Evolutionary conservation across 2,329 filamentous ascomycete genomes (phyloP), one percentile per base, ranked within the genome.

Genomic region (Penicillium sp.): DNA sequence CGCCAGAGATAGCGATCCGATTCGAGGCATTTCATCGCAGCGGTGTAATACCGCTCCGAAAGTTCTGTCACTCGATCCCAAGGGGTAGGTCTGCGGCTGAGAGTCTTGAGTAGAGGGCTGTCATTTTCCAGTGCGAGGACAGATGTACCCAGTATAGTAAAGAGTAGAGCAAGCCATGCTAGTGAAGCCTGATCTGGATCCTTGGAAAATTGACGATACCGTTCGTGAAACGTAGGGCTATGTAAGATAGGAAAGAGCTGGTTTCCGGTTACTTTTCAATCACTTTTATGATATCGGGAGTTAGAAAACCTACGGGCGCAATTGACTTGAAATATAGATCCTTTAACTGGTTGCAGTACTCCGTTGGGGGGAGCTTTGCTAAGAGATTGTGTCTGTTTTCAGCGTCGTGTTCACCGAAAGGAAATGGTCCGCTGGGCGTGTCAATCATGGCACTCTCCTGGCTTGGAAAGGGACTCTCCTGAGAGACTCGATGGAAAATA

Each of bases 1-100:
- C 61, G 65, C 58, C 62, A 69, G 29, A 73, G 43, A 52, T 70
- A 71, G 12, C 66, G 59, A 53, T 73, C 69, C 2, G 71, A 69
- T n/a, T 67, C 67, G 6, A 73, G 59, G 35, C 69, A 72, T 41
- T 61, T 62, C 66, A 73, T 69, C 6, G 70, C 65, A 0, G 68
- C 64, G 2, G 50, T 46, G 35, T 69, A 61, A 46, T 73, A 73
- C 38, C 62, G 62, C 25, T 60, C 61, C 13, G 70, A 60, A 9
- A 73, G 51, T 27, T 54, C 58, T 27, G 53, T 62, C n/a, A 63
- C 65, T 38, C 64, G 69, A 37, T 56, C 64, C 15, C 54, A 50
- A 1, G 61, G 47, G 6, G 59, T 65, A 15, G 51, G 13, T 54
- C 68, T 63, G 27, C 62, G 58, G 1, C 69, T 62, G 2, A 72